A percentile compares a stretch with the other conserved stretches of the same genome.
Conservation (phyloP, 2,329 filamentous ascomycete species). For the Thielaviopsis ethacetica region DNA sequence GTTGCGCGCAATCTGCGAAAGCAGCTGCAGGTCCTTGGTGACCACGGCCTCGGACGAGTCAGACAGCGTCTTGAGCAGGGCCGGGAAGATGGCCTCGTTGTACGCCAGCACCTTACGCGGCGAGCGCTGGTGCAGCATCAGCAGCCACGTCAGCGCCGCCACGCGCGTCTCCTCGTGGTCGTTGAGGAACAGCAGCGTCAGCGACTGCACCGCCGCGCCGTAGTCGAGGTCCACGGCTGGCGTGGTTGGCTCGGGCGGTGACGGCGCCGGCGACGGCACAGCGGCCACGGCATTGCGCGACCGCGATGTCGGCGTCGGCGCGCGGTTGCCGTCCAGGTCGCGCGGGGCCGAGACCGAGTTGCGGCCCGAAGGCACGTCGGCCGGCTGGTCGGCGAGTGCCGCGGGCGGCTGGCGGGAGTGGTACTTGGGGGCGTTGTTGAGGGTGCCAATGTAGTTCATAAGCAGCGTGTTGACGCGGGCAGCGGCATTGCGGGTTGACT, state of each 20-base stretch:
- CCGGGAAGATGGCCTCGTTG: conserved; percentile 93
- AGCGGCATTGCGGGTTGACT: conserved; percentile 76
- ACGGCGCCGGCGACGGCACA: conserved; percentile 15
- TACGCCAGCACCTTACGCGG: conserved; percentile 86
- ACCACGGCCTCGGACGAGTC: conserved; percentile 93
- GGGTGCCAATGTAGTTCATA: conserved; percentile 84
- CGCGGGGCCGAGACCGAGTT: background rate
- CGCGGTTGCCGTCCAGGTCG: conserved; percentile 1
- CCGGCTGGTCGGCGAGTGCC: background rate
- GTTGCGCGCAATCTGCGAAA: conserved; percentile 91
- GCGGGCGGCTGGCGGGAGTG: background rate
- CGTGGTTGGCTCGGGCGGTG: background rate
- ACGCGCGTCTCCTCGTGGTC: conserved; percentile 93
- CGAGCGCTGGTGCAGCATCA: conserved; percentile 93
- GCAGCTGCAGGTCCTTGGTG: conserved; percentile 77
- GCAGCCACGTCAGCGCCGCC: conserved; percentile 85
- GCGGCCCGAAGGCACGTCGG: background rate
- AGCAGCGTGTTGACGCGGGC: conserved; percentile 78
- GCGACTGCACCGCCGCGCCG: conserved; percentile 78
- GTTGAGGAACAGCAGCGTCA: conserved; percentile 87
- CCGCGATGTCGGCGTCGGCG: conserved; percentile 6
- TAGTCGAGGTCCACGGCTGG: conserved; percentile 61
- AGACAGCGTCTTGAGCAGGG: conserved; percentile 85
- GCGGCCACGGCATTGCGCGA: conserved; percentile 13
- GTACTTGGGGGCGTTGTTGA: conserved; percentile 48